Conservation (phyloP, 176 grass and related monocot species). For the Oropetium thomaeum region DNA sequence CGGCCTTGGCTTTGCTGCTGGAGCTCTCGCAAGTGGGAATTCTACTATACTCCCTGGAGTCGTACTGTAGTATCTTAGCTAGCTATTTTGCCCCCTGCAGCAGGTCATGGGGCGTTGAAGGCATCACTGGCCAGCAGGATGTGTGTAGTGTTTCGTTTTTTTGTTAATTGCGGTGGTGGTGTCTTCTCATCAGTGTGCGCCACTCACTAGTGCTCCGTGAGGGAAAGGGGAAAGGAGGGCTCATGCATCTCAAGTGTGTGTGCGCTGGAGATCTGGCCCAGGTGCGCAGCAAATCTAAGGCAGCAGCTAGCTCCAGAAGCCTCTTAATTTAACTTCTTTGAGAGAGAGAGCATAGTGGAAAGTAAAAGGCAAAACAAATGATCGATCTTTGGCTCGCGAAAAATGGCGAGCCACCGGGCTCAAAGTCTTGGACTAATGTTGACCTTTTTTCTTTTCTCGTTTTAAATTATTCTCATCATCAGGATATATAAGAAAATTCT, state of each 20-base stretch:
- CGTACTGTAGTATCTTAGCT: background rate
- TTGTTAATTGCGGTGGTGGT: constrained; percentile 19
- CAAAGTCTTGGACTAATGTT: too few relatives aligned
- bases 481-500: too few relatives aligned
- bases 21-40: constrained; percentile 6
- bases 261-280: constrained; percentile 19
- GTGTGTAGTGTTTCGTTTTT: too few relatives aligned
- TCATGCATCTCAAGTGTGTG: background rate
- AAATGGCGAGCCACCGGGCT: too few relatives aligned
- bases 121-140: too few relatives aligned
- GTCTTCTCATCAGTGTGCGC: constrained; percentile 43
- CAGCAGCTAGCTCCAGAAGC: constrained; percentile 1
- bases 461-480: too few relatives aligned
- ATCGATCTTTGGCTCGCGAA: too few relatives aligned
- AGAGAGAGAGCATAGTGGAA: background rate
- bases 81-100: background rate
- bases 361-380: background rate
- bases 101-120: background rate
- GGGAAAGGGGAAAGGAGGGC: background rate
- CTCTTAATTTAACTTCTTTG: background rate
- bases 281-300: constrained; percentile 33
- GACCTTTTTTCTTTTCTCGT: too few relatives aligned
- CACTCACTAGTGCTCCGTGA: constrained; percentile 26
- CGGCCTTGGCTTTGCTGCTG: constrained; percentile 38
- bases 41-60: too few relatives aligned